These are phyloP conservation scores for Aaosphaeria pasadenensis DNA, from an alignment of 2,329 filamentous ascomycete genomes.

Conservation along the genomic window DNA sequence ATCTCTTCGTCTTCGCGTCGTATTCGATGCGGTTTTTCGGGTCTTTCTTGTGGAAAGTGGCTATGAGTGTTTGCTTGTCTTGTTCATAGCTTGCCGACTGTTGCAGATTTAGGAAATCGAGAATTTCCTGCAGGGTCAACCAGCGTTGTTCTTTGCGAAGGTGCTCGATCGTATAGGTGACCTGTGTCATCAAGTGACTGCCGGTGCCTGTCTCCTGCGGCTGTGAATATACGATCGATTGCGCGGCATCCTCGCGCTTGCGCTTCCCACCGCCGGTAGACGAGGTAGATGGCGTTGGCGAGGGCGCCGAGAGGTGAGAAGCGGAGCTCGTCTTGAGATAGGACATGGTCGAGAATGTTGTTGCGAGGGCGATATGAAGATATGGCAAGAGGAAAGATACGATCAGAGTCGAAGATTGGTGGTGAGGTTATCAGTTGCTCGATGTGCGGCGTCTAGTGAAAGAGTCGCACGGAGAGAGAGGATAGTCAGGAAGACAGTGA, in stretches of 20 bases:
- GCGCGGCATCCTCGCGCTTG: constrained; percentile 53
- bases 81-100: constrained; percentile 52
- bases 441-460: constrained; percentile 26
- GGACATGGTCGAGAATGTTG: constrained; percentile 24
- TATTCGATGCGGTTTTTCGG: constrained; percentile 62
- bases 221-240: constrained; percentile 69
- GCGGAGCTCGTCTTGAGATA: constrained; percentile 29
- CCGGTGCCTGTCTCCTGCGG: constrained; percentile 74
- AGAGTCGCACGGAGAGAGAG: constrained; percentile 21
- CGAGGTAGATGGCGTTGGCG: constrained; percentile 52
- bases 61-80: constrained; percentile 49
- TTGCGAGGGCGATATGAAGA: background rate
- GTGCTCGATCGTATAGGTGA: constrained; percentile 75
- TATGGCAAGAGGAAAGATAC: background rate
- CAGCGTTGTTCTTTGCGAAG: constrained; percentile 60
- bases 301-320: constrained; percentile 53
- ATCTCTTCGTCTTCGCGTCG: constrained; percentile 62
- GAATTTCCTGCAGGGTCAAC: constrained; percentile 71
- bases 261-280: constrained; percentile 45
- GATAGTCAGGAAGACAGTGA: background rate
- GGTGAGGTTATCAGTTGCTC: background rate
- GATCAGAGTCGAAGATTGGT: background rate
- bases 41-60: constrained; percentile 58
- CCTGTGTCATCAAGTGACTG: constrained; percentile 78
- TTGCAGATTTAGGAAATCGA: constrained; percentile 74